Base-by-base conservation (phyloP, 164 flowering plant species). In the Malania oleifera region DNA sequence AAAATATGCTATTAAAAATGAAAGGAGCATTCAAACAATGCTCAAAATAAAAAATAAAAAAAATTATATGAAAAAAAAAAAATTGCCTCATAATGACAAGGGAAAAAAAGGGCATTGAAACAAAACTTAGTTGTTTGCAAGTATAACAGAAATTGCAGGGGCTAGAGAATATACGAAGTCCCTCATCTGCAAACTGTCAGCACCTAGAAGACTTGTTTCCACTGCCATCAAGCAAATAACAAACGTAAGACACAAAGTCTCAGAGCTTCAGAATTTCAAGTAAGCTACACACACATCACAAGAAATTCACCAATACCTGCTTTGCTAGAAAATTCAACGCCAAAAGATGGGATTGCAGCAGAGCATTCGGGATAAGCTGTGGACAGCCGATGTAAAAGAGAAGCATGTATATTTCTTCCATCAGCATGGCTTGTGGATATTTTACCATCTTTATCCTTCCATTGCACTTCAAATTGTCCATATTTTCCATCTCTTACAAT, bases 301-400 rank as follows among this genome's bases (percentile, higher is more conserved):
- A 10, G 43, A 10, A 10, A 39, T 39, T 39, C 43, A 10, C 17
- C 15, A 17, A 0, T 39, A 39, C 43, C 43, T 39, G 43, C 43
- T 11, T 39, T 39, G 14, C 46, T n/a, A 25, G 51, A 47, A 47
- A 24, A 47, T 24, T 47, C 23, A 9, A 19, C 3, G 51, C 41
- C 41, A 12, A 15, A 11, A 5, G 51, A 8, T 19, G 51, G 18
- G 18, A 2, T 9, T 24, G 53, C n/a, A 5, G 53, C 17, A 27
- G n/a, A 50, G 53, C 53, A 17, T 11, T 27, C 29, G 8, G 53
- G 34, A 13, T 24, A 50, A 8, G 29, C 53, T 11, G 29, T 17
- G 29, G 53, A 50, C n/a, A 27, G 29, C n/a, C 53, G 17, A 27
- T 24, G 53, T 24, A 50, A 27, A 50, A 50, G 53, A 50, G 53